Base-by-base conservation (phyloP, 2,329 filamentous ascomycete genomes). In the Trichoderma aggressivum region DNA sequence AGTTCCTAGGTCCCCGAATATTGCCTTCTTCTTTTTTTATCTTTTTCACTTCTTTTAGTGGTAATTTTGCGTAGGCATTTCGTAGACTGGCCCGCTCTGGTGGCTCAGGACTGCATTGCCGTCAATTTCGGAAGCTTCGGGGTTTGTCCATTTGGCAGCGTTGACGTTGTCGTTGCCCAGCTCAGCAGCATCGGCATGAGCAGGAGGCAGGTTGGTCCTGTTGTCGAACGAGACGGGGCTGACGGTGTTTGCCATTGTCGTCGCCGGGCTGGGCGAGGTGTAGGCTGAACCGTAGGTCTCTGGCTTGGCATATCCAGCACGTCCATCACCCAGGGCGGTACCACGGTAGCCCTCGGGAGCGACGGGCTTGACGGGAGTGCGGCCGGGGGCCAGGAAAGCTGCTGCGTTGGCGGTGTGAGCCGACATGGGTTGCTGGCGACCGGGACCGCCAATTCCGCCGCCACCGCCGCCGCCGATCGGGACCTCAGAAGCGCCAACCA, bases 401-500 rank as follows among this genome's bases (percentile, higher is more conserved):
- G 75, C 74, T 34, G 77, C 75, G 36, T 74, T 72, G 21, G 73
- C 73, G 39, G 75, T 74, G 70, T 74, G 74, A 53, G 74, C 78
- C 24, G 81, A 76, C 79, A 81, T 82, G 75, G 77, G 66, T 74
- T 76, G 59, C 72, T 75, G 63, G 61, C 64, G n/a, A 30, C 14
- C 34, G 56, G 16, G 53, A 61, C 34, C 28, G n/a, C 67, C 50
- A 34, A 74, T 72, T 67, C 75, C 72, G 70, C 61, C 36, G 59
- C 74, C 73, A 66, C 75, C 73, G 36, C 74, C 71, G 50, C 75
- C 75, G 34, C 81, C 81, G 14, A 83, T 80, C n/a, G 82, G 82
- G 7, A 83, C 81, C 74, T 83, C 82, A 8, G 81, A 83, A 32
- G 82, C 80, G 70, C 81, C 82, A 66, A 82, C 80, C 69, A 83